Evolutionary conservation across 352 stramenopile species (phyloP).

Genomic region (Blastocystis sp.): DNA sequence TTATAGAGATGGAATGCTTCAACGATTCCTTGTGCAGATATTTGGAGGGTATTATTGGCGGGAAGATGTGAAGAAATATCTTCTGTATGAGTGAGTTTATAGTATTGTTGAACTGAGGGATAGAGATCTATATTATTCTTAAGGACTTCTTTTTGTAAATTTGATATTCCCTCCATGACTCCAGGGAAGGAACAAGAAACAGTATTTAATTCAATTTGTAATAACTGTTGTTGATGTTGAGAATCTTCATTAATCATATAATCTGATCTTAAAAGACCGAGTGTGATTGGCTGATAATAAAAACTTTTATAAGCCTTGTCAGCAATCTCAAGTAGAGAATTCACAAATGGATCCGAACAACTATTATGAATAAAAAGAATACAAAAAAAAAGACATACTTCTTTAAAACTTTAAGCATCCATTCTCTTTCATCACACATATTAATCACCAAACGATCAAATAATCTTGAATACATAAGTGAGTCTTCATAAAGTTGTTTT

Average conservation of each 20-base stretch:
- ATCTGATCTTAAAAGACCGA: constrained; percentile 71
- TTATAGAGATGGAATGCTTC: constrained; percentile 1
- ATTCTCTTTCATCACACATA: constrained; percentile 7
- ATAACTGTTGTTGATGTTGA: constrained; percentile 32
- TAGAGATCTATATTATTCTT: neutral
- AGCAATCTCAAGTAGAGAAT: constrained; percentile 55
- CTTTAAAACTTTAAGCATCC: constrained; percentile 8
- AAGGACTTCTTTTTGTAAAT: constrained; percentile 62
- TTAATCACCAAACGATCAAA: constrained; percentile 1
- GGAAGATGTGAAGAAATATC: too few relatives aligned
- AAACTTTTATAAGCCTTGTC: constrained; percentile 52
- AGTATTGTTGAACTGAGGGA: neutral
- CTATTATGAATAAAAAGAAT: constrained; percentile 13
- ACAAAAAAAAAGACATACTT: neutral
- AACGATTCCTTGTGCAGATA: neutral
- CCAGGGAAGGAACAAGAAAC: constrained; percentile 87
- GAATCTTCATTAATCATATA: constrained; percentile 74
- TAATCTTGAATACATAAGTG: neutral
- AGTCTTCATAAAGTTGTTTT: neutral
- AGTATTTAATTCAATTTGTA: constrained; percentile 90
- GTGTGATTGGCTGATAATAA: constrained; percentile 53
- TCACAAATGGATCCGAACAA: constrained; percentile 57
- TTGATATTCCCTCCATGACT: constrained; percentile 67
- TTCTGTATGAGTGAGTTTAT: neutral
- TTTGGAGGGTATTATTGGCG: constrained; percentile 8